phyloP scores from a whole-genome alignment of 2,329 filamentous ascomycete genomes.

The Verticillium klebahnii region DNA sequence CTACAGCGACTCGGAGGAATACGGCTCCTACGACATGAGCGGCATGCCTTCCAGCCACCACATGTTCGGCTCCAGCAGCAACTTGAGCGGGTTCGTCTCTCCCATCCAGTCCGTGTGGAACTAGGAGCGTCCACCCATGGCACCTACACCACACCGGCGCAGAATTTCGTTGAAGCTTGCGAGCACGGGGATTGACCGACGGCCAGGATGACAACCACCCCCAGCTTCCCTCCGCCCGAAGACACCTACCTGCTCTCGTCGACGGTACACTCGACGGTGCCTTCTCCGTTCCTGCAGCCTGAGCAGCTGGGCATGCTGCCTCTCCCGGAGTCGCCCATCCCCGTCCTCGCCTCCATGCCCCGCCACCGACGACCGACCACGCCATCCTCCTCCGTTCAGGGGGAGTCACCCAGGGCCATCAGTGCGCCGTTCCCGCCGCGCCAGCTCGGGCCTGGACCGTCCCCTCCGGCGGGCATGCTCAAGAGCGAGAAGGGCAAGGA shows the following conservation, averaged over 20 bases:
- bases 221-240: conserved; percentile 31
- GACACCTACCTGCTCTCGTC: conserved; percentile 24
- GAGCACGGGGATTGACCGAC: conserved; percentile 51
- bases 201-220: conserved; percentile 46
- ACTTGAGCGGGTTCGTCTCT: conserved; percentile 56
- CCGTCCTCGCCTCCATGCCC: conserved; percentile 21
- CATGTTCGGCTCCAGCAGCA: conserved; percentile 34
- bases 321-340: conserved; percentile 39
- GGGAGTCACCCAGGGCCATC: conserved; percentile 22
- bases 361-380: conserved; percentile 29
- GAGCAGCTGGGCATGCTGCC: conserved; percentile 39
- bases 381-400: conserved; percentile 14
- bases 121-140: conserved; percentile 35
- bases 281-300: conserved; percentile 40
- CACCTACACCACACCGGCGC: conserved; percentile 31
- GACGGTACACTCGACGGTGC: conserved; percentile 27
- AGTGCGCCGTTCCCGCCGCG: conserved; percentile 12
- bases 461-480: neutral
- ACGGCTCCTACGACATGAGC: conserved; percentile 42
- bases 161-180: conserved; percentile 25
- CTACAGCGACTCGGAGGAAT: conserved; percentile 60
- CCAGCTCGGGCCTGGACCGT: neutral
- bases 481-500: conserved; percentile 13
- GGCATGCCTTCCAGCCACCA: conserved; percentile 38
- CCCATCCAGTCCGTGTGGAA: conserved; percentile 59